Evolutionary conservation across 1,139 yeast genomes (phyloP), one percentile per base, ranked within the genome.

Genomic region (Pichia sp.): DNA sequence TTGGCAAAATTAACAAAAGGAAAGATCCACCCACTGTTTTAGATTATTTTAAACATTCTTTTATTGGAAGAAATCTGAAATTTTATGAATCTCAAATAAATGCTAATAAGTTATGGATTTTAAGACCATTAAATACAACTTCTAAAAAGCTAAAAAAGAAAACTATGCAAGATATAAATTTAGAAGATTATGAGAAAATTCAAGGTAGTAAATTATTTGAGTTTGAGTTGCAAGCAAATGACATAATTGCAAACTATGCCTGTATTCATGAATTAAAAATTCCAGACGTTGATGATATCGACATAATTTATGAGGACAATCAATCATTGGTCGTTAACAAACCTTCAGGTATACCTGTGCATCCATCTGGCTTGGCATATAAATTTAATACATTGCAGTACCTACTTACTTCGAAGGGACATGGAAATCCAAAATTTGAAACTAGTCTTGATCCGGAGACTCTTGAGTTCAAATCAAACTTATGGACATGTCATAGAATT

Each of bases 271-370:
- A 58, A 46, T 25, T 55, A 3, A 53, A 53, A 30, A 42, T 56
- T 6, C 55, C 55, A 2, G 22, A 42, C 7, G 10, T 14, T 22
- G 25, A 19, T 10, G 9, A 41, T 8, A 13, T 48, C 22, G 38
- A 48, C 22, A 48, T 47, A 1, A 60, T 83, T 0, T 69, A 66
- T 60, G 75, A 79, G 54, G 74, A 76, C 61, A 72, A 70, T 2
- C 71, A 75, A 5, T 49, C 79, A 0, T 53, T 87, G 7, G 87
- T 86, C n/a, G 73, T 86, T 1, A 75, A 84, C 64, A 87, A 87
- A 60, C 95, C 95, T 0, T 69, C 77, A 8, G 95, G 95, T 0
- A 70, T 85, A 0, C 93, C 95, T 0, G 83, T 87, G 0, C 95
- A 87, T 65, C 93, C 95, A 0, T 77, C 87, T 0, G 87, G 87